phyloP scores from a whole-genome alignment of 768 basidiomycete species.

The Leucocoprinus leucothites region DNA sequence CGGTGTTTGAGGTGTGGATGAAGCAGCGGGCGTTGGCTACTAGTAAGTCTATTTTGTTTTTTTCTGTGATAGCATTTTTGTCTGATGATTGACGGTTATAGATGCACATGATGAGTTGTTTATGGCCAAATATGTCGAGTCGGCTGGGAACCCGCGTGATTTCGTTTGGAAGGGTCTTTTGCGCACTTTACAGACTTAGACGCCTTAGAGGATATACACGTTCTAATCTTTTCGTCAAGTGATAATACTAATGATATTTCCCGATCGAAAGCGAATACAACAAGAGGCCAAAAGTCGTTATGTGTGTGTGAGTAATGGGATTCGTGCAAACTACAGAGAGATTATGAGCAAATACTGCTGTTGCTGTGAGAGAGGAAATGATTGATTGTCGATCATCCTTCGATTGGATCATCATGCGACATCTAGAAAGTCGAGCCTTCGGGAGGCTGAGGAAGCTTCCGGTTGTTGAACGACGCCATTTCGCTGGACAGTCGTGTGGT shows the following conservation, averaged over 20 bases:
- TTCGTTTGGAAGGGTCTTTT: slow-evolving; percentile 71
- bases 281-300: too few relatives aligned
- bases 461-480: slow-evolving; percentile 89
- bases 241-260: too few relatives aligned
- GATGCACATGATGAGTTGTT: slow-evolving; percentile 62
- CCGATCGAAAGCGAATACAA: neutral
- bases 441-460: slow-evolving; percentile 92
- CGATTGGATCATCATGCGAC: neutral
- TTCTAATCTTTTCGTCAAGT: neutral
- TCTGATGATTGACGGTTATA: too few relatives aligned
- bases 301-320: too few relatives aligned
- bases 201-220: neutral
- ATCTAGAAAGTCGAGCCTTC: slow-evolving; percentile 74
- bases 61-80: slow-evolving; percentile 19
- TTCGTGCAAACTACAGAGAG: too few relatives aligned
- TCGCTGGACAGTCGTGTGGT: slow-evolving; percentile 69
- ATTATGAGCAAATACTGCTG: too few relatives aligned
- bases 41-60: slow-evolving; percentile 30
- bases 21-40: slow-evolving; percentile 53
- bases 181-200: slow-evolving; percentile 22
- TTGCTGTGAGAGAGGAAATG: too few relatives aligned
- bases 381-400: neutral
- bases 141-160: slow-evolving; percentile 74
- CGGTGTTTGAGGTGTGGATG: slow-evolving; percentile 76
- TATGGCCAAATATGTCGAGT: slow-evolving; percentile 73